Evolutionary conservation across 2,329 filamentous ascomycete genomes (phyloP).

Genomic region (Blastomyces percursus): DNA sequence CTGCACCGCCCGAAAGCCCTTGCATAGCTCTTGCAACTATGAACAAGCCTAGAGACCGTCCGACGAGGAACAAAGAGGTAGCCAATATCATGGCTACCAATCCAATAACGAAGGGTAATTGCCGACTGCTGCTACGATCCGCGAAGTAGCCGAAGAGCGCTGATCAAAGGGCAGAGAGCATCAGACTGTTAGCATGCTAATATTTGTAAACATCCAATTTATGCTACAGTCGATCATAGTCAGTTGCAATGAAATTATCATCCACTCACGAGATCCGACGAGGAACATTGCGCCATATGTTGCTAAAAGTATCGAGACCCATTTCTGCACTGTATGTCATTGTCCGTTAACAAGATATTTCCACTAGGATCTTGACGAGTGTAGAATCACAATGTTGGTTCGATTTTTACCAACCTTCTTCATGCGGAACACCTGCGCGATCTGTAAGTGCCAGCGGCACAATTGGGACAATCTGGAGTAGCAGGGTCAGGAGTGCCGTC

Average conservation of each 20-base stretch:
- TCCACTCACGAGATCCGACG: constrained; percentile 9
- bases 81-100: constrained; percentile 42
- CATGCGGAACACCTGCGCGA: background rate
- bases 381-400: background rate
- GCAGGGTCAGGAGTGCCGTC: background rate
- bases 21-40: constrained; percentile 45
- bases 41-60: constrained; percentile 37
- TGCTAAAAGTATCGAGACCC: constrained; percentile 11
- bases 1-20: constrained; percentile 46
- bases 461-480: constrained; percentile 4
- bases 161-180: constrained; percentile 4
- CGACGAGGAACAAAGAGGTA: constrained; percentile 46
- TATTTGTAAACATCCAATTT: background rate
- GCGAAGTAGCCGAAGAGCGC: constrained; percentile 34
- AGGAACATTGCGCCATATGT: constrained; percentile 9
- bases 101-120: constrained; percentile 48
- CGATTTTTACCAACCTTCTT: background rate
- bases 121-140: constrained; percentile 42
- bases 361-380: too few relatives aligned
- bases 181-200: constrained; percentile 1
- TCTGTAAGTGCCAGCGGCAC: constrained; percentile 2
- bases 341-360: background rate
- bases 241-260: background rate
- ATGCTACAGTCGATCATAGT: background rate
- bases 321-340: constrained; percentile 9